These are phyloP conservation scores for Furcasterigmium sp. DNA, from an alignment of 2,329 filamentous ascomycete genomes.

Conservation along the genomic window DNA sequence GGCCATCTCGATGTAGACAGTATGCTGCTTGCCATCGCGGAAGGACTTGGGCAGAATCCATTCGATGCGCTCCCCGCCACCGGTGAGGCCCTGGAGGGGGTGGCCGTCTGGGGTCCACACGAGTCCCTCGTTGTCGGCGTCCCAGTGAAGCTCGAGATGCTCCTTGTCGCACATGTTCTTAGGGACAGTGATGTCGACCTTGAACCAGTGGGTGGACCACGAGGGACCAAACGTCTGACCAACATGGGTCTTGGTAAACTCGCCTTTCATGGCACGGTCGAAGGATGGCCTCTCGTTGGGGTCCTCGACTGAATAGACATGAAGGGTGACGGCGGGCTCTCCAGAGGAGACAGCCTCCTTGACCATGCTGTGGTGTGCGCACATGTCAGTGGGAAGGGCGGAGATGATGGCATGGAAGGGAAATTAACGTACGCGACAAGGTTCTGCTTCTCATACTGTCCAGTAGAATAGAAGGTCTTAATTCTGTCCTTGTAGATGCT, in stretches of 20 bases:
- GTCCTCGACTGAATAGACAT: conserved; percentile 62
- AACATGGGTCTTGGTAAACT: conserved; percentile 69
- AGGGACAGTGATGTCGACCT: conserved; percentile 73
- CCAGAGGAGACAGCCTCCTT: conserved; percentile 63
- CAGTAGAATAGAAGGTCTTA: conserved; percentile 69
- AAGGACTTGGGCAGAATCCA: conserved; percentile 84
- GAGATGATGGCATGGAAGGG: not conserved
- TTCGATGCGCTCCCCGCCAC: conserved; percentile 80
- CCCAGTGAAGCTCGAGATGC: conserved; percentile 93
- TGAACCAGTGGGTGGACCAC: conserved; percentile 99
- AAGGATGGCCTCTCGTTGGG: conserved; percentile 80
- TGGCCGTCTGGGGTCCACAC: conserved; percentile 89
- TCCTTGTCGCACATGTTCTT: conserved; percentile 67
- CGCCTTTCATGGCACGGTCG: conserved; percentile 69
- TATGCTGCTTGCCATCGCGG: conserved; percentile 80
- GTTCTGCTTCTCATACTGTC: conserved; percentile 74
- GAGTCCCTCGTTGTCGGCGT: conserved; percentile 89
- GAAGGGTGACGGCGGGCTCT: conserved; percentile 70
- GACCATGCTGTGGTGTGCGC: conserved; percentile 59
- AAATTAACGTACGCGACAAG: conserved; percentile 56
- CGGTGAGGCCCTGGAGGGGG: conserved; percentile 86
- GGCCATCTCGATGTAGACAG: conserved; percentile 95
- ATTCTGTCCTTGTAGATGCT: conserved; percentile 83
- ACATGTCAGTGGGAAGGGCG: conserved; percentile 4
- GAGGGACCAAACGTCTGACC: conserved; percentile 85